Conservation (phyloP, 2,329 filamentous ascomycete genomes). For the Pseudogymnoascus sp. region DNA sequence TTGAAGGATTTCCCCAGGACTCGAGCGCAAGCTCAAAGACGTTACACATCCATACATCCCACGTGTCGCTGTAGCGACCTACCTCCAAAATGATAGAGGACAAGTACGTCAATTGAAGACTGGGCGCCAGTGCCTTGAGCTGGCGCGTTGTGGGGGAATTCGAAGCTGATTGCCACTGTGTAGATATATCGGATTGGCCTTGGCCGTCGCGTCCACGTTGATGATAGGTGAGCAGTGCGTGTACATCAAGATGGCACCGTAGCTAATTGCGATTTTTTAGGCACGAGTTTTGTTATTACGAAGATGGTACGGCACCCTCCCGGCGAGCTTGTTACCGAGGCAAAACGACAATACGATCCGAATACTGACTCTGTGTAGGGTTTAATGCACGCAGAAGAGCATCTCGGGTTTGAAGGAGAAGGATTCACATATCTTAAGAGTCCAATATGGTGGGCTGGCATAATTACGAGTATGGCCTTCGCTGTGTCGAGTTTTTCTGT, state of each 20-base stretch:
- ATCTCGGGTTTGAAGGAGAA: conserved; percentile 93
- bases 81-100: conserved; percentile 35
- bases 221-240: conserved; percentile 57
- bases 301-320: conserved; percentile 68
- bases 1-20: conserved; percentile 13
- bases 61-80: not conserved
- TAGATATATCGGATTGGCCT: conserved; percentile 69
- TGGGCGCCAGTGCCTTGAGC: not conserved
- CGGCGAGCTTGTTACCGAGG: not conserved
- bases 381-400: conserved; percentile 80
- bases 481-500: not conserved
- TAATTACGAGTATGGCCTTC: conserved; percentile 65
- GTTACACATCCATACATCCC: not conserved
- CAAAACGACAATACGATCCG: not conserved
- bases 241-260: conserved; percentile 13
- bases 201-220: conserved; percentile 68
- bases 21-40: conserved; percentile 23
- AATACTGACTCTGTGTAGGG: conserved; percentile 47
- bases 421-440: conserved; percentile 90
- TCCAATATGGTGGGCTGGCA: conserved; percentile 96
- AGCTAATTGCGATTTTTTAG: conserved; percentile 37
- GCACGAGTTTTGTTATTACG: conserved; percentile 96
- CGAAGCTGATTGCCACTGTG: conserved; percentile 19
- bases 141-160: conserved; percentile 7
- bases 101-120: conserved; percentile 32